Conservation (phyloP, 805 yeast species). For the Myxozyma geophila region DNA sequence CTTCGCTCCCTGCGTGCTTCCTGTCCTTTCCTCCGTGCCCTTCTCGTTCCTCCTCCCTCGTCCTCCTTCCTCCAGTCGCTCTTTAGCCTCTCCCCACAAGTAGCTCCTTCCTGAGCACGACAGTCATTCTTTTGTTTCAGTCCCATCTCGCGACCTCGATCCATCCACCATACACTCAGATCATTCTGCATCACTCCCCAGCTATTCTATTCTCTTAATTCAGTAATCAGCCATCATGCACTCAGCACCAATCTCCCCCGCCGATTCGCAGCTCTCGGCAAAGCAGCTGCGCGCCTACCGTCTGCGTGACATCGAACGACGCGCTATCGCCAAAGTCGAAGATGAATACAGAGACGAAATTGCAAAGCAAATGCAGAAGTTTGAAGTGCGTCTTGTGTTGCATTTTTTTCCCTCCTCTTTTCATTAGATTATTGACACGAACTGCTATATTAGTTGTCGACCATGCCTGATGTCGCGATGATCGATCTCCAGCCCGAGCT, state of each 20-base stretch:
- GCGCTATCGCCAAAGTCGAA: constrained; percentile 34
- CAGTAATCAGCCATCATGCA: constrained; percentile 1
- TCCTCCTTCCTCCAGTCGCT: background rate
- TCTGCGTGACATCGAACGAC: constrained; percentile 34
- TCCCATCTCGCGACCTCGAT: background rate
- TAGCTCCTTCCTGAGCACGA: constrained; percentile 37
- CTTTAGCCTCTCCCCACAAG: constrained; percentile 23
- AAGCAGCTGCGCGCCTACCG: constrained; percentile 31
- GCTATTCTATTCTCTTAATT: background rate
- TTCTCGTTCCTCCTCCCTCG: constrained; percentile 2
- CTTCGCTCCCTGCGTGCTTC: background rate
- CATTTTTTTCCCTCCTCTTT: background rate
- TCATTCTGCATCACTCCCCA: background rate
- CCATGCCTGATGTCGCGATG: constrained; percentile 59
- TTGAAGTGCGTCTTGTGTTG: constrained; percentile 39
- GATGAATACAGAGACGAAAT: constrained; percentile 48
- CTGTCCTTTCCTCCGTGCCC: background rate
- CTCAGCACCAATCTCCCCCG: constrained; percentile 29
- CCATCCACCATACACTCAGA: background rate
- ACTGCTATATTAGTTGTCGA: constrained; percentile 4
- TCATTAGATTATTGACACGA: background rate
- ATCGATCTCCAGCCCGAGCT: constrained; percentile 89
- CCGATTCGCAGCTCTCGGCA: constrained; percentile 27
- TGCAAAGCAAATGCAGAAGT: constrained; percentile 43
- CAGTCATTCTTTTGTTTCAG: constrained; percentile 11